A percentile compares a stretch with the other conserved stretches of the same genome.
Conservation (phyloP, 2,329 filamentous ascomycete genomes). For the Clathrospora elynae region DNA sequence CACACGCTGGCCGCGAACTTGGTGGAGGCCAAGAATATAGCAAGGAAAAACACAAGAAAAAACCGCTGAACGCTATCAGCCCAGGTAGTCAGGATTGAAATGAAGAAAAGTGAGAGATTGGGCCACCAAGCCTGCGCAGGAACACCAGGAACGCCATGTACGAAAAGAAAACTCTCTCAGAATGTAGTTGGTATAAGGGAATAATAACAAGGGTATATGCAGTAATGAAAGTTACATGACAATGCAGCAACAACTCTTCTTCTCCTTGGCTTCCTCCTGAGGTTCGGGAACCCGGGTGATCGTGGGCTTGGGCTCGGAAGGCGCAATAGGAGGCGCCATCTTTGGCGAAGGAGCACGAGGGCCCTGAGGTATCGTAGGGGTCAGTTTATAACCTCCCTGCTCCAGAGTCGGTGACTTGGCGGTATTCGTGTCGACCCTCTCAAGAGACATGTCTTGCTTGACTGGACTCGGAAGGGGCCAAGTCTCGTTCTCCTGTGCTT, state of each 20-base stretch:
- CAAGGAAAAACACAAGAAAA: constrained; percentile 29
- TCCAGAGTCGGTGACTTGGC: constrained; percentile 44
- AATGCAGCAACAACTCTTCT: constrained; percentile 71
- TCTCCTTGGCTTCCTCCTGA: constrained; percentile 61
- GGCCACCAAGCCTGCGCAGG: constrained; percentile 11
- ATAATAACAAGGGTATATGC: constrained; percentile 37
- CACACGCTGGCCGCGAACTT: constrained; percentile 4
- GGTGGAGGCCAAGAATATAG: constrained; percentile 6
- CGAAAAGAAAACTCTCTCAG: constrained; percentile 34
- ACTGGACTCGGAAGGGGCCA: constrained; percentile 46
- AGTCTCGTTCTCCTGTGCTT: constrained; percentile 31
- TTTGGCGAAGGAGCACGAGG: constrained; percentile 38
- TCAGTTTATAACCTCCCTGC: constrained; percentile 55
- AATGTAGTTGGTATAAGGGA: constrained; percentile 24
- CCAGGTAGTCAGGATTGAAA: constrained; percentile 23
- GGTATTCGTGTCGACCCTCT: constrained; percentile 30
- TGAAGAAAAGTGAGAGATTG: constrained; percentile 17
- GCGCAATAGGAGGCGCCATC: constrained; percentile 26
- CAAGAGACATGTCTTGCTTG: constrained; percentile 29
- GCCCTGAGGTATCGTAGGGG: constrained; percentile 51
- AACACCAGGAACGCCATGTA: constrained; percentile 32
- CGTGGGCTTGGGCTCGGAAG: constrained; percentile 40
- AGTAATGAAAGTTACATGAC: constrained; percentile 64
- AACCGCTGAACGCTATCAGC: constrained; percentile 45
- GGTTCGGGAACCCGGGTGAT: constrained; percentile 61